Percentiles rank a stretch among this genome's conserved stretches.
These are phyloP conservation scores for Eucalyptus decipiens DNA, from an alignment of 345 rosid species.

Conservation along the genomic window DNA sequence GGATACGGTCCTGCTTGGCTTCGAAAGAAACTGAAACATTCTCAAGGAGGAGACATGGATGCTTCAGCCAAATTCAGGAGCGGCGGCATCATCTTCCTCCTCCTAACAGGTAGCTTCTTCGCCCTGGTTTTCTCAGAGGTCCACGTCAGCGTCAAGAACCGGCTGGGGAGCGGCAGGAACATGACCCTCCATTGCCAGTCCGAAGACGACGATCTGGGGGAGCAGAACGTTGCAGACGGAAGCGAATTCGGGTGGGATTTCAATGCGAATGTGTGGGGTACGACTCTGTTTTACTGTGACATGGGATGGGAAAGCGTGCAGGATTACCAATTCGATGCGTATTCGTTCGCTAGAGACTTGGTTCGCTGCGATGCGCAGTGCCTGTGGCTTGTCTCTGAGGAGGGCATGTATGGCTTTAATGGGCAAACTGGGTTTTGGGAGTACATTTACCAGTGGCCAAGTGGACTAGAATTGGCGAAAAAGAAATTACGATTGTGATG, in stretches of 20 bases:
- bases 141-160: slow-evolving; percentile 26
- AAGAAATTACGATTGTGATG: not conserved
- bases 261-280: slow-evolving; percentile 13
- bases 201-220: slow-evolving; percentile 39
- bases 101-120: not conserved
- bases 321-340: slow-evolving; percentile 26
- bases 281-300: slow-evolving; percentile 35
- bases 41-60: not conserved
- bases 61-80: not conserved
- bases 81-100: not conserved
- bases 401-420: slow-evolving; percentile 31
- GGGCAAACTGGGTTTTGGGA: slow-evolving; percentile 42
- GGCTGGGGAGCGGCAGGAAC: slow-evolving; percentile 26
- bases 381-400: slow-evolving; percentile 25
- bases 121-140: slow-evolving; percentile 2
- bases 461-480: not conserved
- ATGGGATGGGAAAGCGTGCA: slow-evolving; percentile 20
- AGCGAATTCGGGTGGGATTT: slow-evolving; percentile 40
- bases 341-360: slow-evolving; percentile 13
- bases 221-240: slow-evolving; percentile 24
- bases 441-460: slow-evolving; percentile 29
- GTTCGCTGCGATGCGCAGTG: slow-evolving; percentile 17
- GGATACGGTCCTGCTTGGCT: not conserved
- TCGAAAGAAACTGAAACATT: not conserved
- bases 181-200: slow-evolving; percentile 48